phyloP scores from a whole-genome alignment of 2,329 filamentous ascomycete genomes.

The Alternaria alternata region DNA sequence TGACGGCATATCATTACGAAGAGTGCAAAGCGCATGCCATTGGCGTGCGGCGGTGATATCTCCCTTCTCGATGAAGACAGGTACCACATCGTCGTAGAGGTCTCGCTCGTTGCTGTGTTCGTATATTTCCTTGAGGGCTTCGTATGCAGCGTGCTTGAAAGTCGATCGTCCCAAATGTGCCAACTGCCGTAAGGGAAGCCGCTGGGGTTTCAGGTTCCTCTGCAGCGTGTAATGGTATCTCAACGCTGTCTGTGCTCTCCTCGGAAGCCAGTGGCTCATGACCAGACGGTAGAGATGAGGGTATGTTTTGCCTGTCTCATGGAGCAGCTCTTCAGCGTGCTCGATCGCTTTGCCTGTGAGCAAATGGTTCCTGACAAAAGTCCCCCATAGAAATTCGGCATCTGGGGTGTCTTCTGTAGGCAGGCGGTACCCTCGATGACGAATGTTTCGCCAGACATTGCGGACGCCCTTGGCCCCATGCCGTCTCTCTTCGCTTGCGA shows the following conservation, averaged over 20 bases:
- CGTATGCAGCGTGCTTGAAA: slow-evolving; percentile 29
- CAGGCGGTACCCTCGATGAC: slow-evolving; percentile 48
- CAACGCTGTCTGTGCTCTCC: slow-evolving; percentile 27
- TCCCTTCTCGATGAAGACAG: slow-evolving; percentile 37
- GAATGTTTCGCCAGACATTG: slow-evolving; percentile 55
- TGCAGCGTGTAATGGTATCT: slow-evolving; percentile 39
- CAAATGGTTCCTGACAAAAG: slow-evolving; percentile 50
- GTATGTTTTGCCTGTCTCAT: slow-evolving; percentile 46
- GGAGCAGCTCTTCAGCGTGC: slow-evolving; percentile 54
- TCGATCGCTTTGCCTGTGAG: slow-evolving; percentile 50
- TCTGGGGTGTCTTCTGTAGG: slow-evolving; percentile 50
- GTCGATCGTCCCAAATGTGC: slow-evolving; percentile 15
- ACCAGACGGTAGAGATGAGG: slow-evolving; percentile 55
- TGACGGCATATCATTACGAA: slow-evolving; percentile 50
- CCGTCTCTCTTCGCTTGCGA: slow-evolving; percentile 53
- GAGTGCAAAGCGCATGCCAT: slow-evolving; percentile 54
- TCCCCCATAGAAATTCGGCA: slow-evolving; percentile 56
- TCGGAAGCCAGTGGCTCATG: slow-evolving; percentile 52
- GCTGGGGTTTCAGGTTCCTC: slow-evolving; percentile 32
- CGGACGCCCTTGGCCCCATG: slow-evolving; percentile 53
- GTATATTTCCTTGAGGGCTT: slow-evolving; percentile 51
- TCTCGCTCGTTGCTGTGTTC: slow-evolving; percentile 44
- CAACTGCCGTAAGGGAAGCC: slow-evolving; percentile 36
- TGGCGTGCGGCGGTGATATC: slow-evolving; percentile 36
- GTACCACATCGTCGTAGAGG: slow-evolving; percentile 55